Base-by-base conservation (phyloP, 2,329 filamentous ascomycete genomes). In the Phialocephala sp. region DNA sequence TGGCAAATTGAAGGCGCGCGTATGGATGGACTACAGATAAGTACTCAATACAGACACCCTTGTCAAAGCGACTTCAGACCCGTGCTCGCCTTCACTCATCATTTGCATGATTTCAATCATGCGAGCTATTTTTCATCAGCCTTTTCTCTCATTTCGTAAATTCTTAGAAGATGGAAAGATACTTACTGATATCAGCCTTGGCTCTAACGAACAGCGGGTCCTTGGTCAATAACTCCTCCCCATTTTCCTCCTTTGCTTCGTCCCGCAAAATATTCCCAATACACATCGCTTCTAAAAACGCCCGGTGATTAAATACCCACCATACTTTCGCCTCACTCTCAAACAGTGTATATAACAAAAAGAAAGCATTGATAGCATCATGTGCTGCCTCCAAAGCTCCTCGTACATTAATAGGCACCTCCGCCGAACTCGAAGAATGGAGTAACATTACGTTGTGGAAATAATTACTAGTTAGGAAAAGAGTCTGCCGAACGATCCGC, bases 221-320 rank as follows among this genome's bases (percentile, higher is more conserved):
- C 69, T 66, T 82, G 8, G 72, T 73, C 56, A 84, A 72, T 27
- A 79, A 72, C 37, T 86, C 85, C 41, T 77, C 77, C 1, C 80
- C 82, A 0, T 78, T 78, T 11, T 80, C 78, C 67, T 85, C 82
- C 45, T 79, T 80, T 2, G 77, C 74, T 22, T 82, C 80, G 74
- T 88, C 85, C 47, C 82, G 79, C 64, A 90, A 75, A 27, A 89
- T 83, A 67, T 84, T 84, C 24, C 86, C 86, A 57, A 91, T 91
- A 77, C 87, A 91, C 74, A 89, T 76, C 1, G 64, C 64, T 80
- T 94, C 91, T 60, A 94, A 82, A 74, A 94, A 94, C 0, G 91
- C 91, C 1, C 91, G 82, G 75, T 94, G 91, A 75, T 93, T 91
- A 71, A 93, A 92, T 0, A 92, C 90, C 91, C 91, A 94, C 91